Evolutionary conservation across 129 eudicot species (phyloP), one percentile per base, ranked within the genome.

Genomic region (Flaveria ramosissima): DNA sequence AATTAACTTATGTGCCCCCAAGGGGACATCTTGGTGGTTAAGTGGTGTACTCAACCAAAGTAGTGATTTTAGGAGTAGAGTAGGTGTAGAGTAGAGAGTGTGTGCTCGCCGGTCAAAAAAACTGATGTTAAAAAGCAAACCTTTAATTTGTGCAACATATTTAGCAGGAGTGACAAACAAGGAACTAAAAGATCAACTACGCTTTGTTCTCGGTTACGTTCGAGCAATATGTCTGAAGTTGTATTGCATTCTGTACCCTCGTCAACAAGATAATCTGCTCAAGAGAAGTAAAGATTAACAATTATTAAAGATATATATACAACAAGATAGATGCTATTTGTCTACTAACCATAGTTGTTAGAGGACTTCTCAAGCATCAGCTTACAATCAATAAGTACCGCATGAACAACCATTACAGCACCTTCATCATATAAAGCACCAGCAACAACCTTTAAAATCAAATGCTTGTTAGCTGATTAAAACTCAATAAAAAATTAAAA

Each of bases 341-440:
- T 66, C 45, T 56, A 92, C 96, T 83, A 52, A 94, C 99, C 99
- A 70, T 94, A 94, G 80, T 85, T 94, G 86, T 91, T 94, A 14
- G 97, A 94, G 14, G 99, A 89, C 84, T 94, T 89, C 88, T 94
- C 99, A 59, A 94, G 92, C 97, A 94, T 91, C 57, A 86, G 84
- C 65, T 82, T 89, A 43, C 97, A 94, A 78, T 94, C 88, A 53
- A 94, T 81, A 75, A 94, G 71, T 80, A 94, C 86, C 3, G 96
- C 99, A 85, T 94, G 96, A 82, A 94, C 83, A 68, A 94, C 96
- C 83, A 88, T 91, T 72, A 89, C 83, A 72, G 96, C 96, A 30
- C 99, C 97, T 86, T 91, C 99, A 86, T 94, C 96, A 62, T 89
- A 94, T 26, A 94, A 86, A 81, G 96, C 90, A 79, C 96, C 85